Conservation (phyloP, 768 basidiomycete species). For the Leccinum subgranulosum region DNA sequence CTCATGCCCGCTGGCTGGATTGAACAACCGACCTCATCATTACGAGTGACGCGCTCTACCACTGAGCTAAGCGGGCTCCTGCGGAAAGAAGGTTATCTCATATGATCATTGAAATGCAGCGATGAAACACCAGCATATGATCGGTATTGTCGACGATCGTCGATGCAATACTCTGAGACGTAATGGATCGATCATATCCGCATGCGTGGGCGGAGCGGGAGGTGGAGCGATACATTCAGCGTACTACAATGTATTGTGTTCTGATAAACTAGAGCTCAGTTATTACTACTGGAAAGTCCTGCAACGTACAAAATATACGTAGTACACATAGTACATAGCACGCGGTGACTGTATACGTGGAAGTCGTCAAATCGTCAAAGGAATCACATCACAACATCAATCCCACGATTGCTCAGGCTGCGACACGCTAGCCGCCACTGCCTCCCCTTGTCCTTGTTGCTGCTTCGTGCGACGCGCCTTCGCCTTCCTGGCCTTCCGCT, state of each 20-base stretch:
- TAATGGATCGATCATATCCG: not conserved
- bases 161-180: too few relatives aligned
- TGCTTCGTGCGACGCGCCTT: not conserved
- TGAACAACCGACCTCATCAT: constrained; percentile 47
- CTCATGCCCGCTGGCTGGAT: constrained; percentile 41
- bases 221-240: not conserved
- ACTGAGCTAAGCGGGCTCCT: constrained; percentile 11
- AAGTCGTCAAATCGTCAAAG: not conserved
- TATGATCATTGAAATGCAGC: not conserved
- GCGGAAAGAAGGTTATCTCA: not conserved
- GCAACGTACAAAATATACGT: not conserved
- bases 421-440: not conserved
- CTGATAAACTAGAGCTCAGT: not conserved
- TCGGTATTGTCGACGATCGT: not conserved
- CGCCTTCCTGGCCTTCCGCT: constrained; percentile 14
- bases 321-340: not conserved
- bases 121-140: not conserved
- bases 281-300: not conserved
- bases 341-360: not conserved
- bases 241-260: not conserved
- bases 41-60: constrained; percentile 17
- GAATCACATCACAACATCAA: not conserved
- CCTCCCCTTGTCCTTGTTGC: not conserved
- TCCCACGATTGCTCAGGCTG: not conserved
- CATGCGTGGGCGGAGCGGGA: not conserved